phyloP scores from a whole-genome alignment of 768 basidiomycete species.

The Roridomyces roridus region DNA sequence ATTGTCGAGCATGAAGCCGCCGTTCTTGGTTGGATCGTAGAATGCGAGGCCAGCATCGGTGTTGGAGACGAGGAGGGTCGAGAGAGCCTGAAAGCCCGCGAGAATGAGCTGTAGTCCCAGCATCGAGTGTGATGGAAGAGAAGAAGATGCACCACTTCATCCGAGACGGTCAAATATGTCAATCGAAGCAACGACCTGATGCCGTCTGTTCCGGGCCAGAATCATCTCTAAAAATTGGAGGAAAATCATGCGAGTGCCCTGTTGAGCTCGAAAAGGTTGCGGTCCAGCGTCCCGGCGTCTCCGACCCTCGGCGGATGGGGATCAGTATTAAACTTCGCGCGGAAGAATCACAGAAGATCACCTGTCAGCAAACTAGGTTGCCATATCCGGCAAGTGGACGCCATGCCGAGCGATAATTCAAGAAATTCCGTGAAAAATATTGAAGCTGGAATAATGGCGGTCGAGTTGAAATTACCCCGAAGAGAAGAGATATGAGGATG shows the following conservation, averaged over 20 bases:
- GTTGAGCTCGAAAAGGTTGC: too few species aligned
- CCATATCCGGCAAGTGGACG: constrained; percentile 12
- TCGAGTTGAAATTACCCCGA: too few species aligned
- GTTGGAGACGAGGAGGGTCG: not conserved
- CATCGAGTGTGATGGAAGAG: constrained; percentile 4
- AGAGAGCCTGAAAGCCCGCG: constrained; percentile 14
- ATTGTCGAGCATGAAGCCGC: constrained; percentile 51
- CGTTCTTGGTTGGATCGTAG: constrained; percentile 40
- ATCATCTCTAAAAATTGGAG: not conserved
- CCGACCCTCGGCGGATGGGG: too few species aligned
- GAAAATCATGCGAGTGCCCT: too few species aligned
- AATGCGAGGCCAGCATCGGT: constrained; percentile 32
- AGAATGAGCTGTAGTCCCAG: constrained; percentile 10
- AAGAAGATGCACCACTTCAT: not conserved
- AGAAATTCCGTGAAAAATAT: not conserved
- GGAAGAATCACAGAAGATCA: not conserved
- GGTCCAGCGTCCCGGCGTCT: too few species aligned
- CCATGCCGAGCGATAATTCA: not conserved
- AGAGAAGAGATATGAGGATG: not conserved
- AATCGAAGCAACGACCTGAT: too few species aligned
- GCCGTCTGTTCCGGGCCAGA: too few species aligned
- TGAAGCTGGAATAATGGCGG: too few species aligned
- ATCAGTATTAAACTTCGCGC: too few species aligned
- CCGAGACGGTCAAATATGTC: too few species aligned
- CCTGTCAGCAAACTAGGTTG: constrained; percentile 18